A percentile compares a stretch with the other conserved stretches of the same genome.
Conservation (phyloP, 2,329 filamentous ascomycete genomes). For the Phaeomoniella chlamydospora region DNA sequence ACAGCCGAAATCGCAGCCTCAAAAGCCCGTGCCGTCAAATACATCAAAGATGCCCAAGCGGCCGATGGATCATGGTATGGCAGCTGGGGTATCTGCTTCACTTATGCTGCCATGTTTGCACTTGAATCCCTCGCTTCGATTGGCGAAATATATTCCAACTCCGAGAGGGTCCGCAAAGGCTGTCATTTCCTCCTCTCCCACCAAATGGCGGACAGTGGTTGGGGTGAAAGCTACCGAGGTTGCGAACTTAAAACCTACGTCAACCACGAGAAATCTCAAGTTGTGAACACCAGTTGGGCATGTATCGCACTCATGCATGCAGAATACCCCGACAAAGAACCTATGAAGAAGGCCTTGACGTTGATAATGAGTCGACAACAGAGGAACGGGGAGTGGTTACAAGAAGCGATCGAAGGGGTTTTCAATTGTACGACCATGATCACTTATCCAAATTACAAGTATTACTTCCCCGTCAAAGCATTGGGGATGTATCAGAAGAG, state of each 20-base stretch:
- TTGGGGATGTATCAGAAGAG: conserved; percentile 72
- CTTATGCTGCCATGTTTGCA: conserved; percentile 93
- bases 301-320: conserved; percentile 71
- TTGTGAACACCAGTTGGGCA: conserved; percentile 92
- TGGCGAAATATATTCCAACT: conserved; percentile 69
- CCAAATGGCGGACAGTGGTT: conserved; percentile 81
- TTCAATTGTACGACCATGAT: conserved; percentile 85
- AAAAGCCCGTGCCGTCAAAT: conserved; percentile 59
- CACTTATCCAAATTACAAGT: conserved; percentile 98
- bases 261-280: conserved; percentile 68
- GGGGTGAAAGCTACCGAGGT: conserved; percentile 86
- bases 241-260: conserved; percentile 65
- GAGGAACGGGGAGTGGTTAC: conserved; percentile 81
- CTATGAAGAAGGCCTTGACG: conserved; percentile 58
- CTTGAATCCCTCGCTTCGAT: conserved; percentile 70
- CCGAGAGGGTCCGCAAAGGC: conserved; percentile 53
- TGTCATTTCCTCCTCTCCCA: conserved; percentile 77
- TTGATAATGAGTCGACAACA: conserved; percentile 79
- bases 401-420: conserved; percentile 92
- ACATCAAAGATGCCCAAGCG: conserved; percentile 68
- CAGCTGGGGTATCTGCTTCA: conserved; percentile 96
- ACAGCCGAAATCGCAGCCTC: conserved; percentile 58
- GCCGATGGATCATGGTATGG: conserved; percentile 93
- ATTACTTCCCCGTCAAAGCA: conserved; percentile 86
- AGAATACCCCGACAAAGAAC: conserved; percentile 59